Evolutionary conservation across 2,329 filamentous ascomycete genomes (phyloP), one percentile per base, ranked within the genome.

Genomic region (Dryadomyces quercivorus): DNA sequence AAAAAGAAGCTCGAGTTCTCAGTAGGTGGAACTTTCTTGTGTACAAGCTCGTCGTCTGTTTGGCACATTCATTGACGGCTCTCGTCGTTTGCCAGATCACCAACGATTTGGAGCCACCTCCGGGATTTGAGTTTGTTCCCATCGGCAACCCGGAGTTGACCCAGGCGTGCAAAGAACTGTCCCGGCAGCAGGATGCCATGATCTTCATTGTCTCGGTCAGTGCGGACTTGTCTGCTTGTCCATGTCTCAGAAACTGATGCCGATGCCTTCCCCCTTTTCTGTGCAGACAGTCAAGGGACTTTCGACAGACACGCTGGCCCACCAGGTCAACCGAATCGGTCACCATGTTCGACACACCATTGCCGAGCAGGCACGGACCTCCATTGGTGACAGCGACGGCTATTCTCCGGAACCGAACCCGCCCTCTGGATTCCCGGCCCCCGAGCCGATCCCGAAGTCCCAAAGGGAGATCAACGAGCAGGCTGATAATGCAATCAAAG

Each of bases 171-270:
- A 85, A 85, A 65, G 81, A 85, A 61, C 65, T 84, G 20, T 85
- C 81, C 1, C 73, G 82, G 59, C 77, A 82, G 60, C 71, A 72
- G 51, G 80, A 75, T 60, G 80, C 78, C 47, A 78, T 82, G 75
- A 78, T 84, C 16, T 85, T 82, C 60, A 83, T 85, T 56, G 81
- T 85, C 50, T 81, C 80, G 62, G 81, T 83, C 72, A 60, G 77
- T 15, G n/a, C n/a, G n/a, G 26, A 31, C 26, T 31, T 8, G 26
- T 31, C 26, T 31, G 26, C 26, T 6, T 50, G 49, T 7, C 16
- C 26, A n/a, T n/a, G n/a, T n/a, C n/a, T n/a, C n/a, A n/a, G n/a
- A n/a, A n/a, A n/a, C 22, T 9, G 31, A n/a, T 18, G 6, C 26
- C n/a, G n/a, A n/a, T n/a, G n/a, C n/a, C n/a, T n/a, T n/a, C n/a